Base-by-base conservation (phyloP, 441 rosid species). In the Lepidium campestre region DNA sequence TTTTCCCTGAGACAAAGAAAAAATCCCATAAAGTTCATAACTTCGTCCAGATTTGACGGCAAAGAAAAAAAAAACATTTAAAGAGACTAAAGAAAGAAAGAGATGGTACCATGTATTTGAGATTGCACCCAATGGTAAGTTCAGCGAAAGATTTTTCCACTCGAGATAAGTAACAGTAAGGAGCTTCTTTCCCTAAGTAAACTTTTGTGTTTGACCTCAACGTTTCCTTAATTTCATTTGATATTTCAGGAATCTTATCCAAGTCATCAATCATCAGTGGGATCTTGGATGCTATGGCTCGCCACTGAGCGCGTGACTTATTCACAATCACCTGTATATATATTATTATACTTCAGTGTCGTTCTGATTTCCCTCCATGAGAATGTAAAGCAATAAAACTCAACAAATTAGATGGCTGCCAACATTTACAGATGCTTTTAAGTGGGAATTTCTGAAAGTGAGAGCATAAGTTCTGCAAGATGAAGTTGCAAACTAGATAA, bases 261-360 rank as follows among this genome's bases (percentile, higher is more conserved):
- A 85, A 40, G 72, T 83, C 88, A 75, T 85, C 91, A 68, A 82
- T 65, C 41, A 71, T 84, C 55, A 90, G 10, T 29, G 96, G 95
- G 70, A 90, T 79, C 75, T 81, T 85, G 40, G 83, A 70, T 47
- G 81, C 75, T 67, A 89, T 55, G 5, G 87, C 85, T 76, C 82
- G 89, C 84, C 91, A 89, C 57, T 77, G 69, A 29, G 93, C 98
- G 27, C 96, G 93, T 9, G 98, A 90, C 77, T 90, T 89, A 31
- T 93, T 93, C 70, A 87, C 88, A 61, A 93, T 93, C 46, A 85
- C 93, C 97, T 93, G 64, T 57, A 42, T 42, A 42, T 42, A 27
- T 25, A 22, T 56, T 12, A 40, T 23, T 19, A 10, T 15, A 37
- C 22, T 17, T 34, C 7, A 46, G 5, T 22, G 14, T 27, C 70